Percentiles rank a stretch among this genome's conserved stretches.
Evolutionary conservation across 2,329 filamentous ascomycete species (phyloP).

Genomic region (Botrytis fabae): DNA sequence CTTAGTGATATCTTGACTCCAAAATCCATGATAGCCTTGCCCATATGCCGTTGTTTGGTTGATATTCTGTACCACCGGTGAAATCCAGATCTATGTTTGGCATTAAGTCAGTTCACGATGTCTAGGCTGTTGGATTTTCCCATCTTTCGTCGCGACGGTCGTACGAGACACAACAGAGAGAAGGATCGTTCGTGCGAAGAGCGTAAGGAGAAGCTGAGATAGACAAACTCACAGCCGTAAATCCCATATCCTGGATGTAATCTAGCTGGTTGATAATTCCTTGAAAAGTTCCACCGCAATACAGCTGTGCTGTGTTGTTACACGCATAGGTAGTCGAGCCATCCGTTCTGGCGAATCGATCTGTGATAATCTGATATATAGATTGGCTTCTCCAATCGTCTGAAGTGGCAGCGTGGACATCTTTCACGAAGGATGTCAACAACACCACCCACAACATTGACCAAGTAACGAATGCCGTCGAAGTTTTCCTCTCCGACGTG

Average conservation of each 20-base stretch:
- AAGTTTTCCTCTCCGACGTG: conserved; percentile 19
- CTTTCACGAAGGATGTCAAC: background rate
- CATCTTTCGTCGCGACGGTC: background rate
- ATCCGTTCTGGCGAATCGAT: conserved; percentile 43
- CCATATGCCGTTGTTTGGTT: conserved; percentile 43
- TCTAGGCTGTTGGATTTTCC: background rate
- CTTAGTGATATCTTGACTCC: conserved; percentile 47
- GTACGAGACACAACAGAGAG: conserved; percentile 1
- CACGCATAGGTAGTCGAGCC: conserved; percentile 40
- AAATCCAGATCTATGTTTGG: conserved; percentile 43
- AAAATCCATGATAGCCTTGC: conserved; percentile 47
- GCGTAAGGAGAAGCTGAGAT: background rate
- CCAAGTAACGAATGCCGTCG: conserved; percentile 26
- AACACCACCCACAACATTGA: conserved; percentile 19
- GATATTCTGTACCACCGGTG: conserved; percentile 45
- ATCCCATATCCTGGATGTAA: conserved; percentile 48
- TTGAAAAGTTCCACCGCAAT: conserved; percentile 49
- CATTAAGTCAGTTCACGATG: conserved; percentile 7
- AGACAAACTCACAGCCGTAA: conserved; percentile 34
- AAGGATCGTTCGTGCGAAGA: conserved; percentile 1
- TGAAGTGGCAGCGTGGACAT: conserved; percentile 26
- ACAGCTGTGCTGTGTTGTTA: conserved; percentile 36
- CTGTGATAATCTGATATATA: conserved; percentile 47
- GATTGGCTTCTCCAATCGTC: conserved; percentile 42
- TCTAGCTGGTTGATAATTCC: conserved; percentile 49